Evolutionary conservation across 1,284 basidiomycete species (phyloP).

Genomic region (Ceratobasidium sp.): DNA sequence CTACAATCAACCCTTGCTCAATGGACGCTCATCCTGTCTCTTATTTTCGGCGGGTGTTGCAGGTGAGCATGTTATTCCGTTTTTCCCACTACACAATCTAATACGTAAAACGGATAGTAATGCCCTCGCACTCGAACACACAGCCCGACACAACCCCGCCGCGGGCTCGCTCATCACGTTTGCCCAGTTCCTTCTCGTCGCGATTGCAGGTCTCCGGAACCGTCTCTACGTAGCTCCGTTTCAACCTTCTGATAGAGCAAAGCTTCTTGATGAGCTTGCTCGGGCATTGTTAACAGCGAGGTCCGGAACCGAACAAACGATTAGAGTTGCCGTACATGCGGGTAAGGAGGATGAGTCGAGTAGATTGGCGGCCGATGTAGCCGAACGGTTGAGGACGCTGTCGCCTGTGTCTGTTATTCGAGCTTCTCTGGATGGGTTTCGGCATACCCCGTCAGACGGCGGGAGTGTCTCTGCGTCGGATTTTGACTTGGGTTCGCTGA

Average conservation of each 20-base stretch:
- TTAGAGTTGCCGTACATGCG: constrained; percentile 11
- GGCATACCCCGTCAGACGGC: background rate
- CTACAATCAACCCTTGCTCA: constrained; percentile 57
- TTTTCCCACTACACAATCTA: constrained; percentile 51
- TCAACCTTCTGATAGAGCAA: background rate
- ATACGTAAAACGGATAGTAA: constrained; percentile 64
- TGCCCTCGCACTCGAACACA: constrained; percentile 76
- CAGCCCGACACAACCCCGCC: constrained; percentile 72
- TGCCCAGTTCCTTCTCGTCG: constrained; percentile 83
- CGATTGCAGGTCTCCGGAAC: constrained; percentile 73
- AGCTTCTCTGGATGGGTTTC: constrained; percentile 17
- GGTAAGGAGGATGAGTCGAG: background rate
- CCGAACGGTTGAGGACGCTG: constrained; percentile 27
- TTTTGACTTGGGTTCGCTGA: constrained; percentile 1
- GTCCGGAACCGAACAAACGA: background rate
- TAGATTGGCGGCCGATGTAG: constrained; percentile 6
- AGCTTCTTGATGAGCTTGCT: constrained; percentile 34
- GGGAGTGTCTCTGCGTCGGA: background rate
- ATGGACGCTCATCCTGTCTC: constrained; percentile 71
- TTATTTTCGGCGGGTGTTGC: constrained; percentile 87
- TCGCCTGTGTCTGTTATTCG: constrained; percentile 37
- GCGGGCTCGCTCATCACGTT: constrained; percentile 87
- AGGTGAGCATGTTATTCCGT: constrained; percentile 62
- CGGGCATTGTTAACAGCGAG: constrained; percentile 17
- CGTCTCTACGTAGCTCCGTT: constrained; percentile 61